A percentile compares a stretch with the other conserved stretches of the same genome.
phyloP scores from a whole-genome alignment of 768 basidiomycete genomes.

The Lentinus tigrinus region DNA sequence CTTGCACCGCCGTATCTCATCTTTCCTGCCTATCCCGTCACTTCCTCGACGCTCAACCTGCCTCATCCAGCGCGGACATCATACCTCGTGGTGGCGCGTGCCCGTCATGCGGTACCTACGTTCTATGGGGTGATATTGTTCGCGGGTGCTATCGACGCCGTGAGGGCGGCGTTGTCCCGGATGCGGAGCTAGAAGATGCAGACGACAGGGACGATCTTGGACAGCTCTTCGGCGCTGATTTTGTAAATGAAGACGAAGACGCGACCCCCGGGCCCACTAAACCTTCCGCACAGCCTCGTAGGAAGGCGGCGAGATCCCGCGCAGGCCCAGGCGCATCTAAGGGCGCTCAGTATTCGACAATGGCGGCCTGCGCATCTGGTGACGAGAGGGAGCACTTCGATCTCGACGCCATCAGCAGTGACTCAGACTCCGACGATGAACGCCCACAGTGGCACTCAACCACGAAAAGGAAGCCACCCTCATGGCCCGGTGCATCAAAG shows the following conservation, averaged over 20 bases:
- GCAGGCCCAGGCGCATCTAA: not conserved
- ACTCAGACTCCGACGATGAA: constrained; percentile 1
- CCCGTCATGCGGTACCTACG: constrained; percentile 48
- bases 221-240: not conserved
- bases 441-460: not conserved
- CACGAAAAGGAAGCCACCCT: not conserved
- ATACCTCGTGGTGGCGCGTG: constrained; percentile 68
- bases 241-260: not conserved
- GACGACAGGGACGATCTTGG: constrained; percentile 24
- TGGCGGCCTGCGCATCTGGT: not conserved
- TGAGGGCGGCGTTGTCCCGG: constrained; percentile 31
- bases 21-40: constrained; percentile 51
- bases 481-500: not conserved
- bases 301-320: not conserved
- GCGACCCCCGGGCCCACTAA: not conserved
- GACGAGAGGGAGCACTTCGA: constrained; percentile 11
- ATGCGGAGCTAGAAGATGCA: constrained; percentile 33
- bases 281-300: not conserved
- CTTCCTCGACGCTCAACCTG: constrained; percentile 36
- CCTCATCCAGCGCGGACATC: constrained; percentile 28
- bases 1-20: constrained; percentile 56
- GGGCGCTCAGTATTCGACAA: constrained; percentile 1
- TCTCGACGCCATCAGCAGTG: constrained; percentile 8
- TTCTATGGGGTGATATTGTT: constrained; percentile 70
- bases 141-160: constrained; percentile 58